Evolutionary conservation across 2,329 filamentous ascomycete species (phyloP).

Genomic region (Scytalidium sp.): DNA sequence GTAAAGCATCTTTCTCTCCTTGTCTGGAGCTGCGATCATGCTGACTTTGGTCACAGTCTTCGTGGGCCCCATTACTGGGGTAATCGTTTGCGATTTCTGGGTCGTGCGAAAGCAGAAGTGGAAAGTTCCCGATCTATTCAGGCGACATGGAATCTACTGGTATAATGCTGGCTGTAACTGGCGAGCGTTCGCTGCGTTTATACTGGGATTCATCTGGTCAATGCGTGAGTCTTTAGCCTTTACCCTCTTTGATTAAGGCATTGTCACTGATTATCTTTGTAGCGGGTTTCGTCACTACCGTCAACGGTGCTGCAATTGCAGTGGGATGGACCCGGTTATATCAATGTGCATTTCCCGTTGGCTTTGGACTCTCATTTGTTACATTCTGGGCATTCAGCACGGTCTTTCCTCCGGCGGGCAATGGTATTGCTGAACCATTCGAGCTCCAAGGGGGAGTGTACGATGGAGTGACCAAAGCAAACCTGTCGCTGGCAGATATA

Average conservation of each 20-base stretch:
- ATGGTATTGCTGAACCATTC: too few relatives aligned
- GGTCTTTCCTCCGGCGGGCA: too few relatives aligned
- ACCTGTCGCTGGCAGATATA: too few relatives aligned
- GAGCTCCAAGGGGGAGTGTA: too few relatives aligned
- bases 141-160: not conserved
- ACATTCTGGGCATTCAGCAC: too few relatives aligned
- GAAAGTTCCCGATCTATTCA: conserved; percentile 1
- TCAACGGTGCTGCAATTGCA: not conserved
- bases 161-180: not conserved
- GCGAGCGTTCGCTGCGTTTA: not conserved
- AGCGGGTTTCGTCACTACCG: not conserved
- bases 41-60: too few relatives aligned
- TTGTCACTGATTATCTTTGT: not conserved
- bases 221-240: not conserved
- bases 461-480: too few relatives aligned
- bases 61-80: not conserved
- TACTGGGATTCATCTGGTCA: not conserved
- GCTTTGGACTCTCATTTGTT: too few relatives aligned
- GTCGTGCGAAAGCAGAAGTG: not conserved
- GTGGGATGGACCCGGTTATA: not conserved
- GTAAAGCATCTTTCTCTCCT: too few relatives aligned
- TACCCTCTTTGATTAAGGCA: not conserved
- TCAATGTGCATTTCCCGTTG: too few relatives aligned
- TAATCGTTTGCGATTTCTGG: not conserved
- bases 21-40: too few relatives aligned